A percentile compares a stretch with the other conserved stretches of the same genome.
phyloP scores from a whole-genome alignment of 331 rosid species.

The Cucumis variabilis region DNA sequence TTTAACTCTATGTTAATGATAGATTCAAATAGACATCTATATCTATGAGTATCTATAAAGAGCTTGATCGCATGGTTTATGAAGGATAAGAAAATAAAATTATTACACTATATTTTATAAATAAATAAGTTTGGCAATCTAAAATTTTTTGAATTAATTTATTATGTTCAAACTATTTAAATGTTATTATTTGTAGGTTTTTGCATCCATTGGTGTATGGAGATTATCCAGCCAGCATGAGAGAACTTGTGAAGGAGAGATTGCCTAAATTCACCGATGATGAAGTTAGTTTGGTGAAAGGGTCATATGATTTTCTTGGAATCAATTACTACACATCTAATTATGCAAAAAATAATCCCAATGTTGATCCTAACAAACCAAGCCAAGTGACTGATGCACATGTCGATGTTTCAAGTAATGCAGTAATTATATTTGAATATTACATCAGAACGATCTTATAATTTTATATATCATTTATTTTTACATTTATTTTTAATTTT shows the following conservation, averaged over 20 bases:
- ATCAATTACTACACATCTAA: neutral
- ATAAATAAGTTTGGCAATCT: too few relatives aligned
- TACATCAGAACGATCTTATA: too few relatives aligned
- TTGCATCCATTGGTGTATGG: slow-evolving; percentile 43
- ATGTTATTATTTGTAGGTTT: slow-evolving; percentile 33
- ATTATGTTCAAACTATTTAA: neutral
- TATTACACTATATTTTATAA: too few relatives aligned
- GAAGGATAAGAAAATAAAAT: too few relatives aligned
- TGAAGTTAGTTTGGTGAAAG: neutral
- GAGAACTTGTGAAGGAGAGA: slow-evolving; percentile 35
- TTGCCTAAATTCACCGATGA: slow-evolving; percentile 37
- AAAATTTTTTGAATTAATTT: too few relatives aligned
- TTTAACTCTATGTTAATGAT: too few relatives aligned
- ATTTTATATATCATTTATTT: too few relatives aligned
- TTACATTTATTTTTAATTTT: too few relatives aligned
- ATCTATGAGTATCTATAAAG: too few relatives aligned
- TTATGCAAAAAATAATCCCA: slow-evolving; percentile 10
- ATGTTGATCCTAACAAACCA: neutral
- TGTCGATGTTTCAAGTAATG: slow-evolving; percentile 30
- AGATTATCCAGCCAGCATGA: slow-evolving; percentile 46
- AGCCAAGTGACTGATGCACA: slow-evolving; percentile 34
- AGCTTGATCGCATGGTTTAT: too few relatives aligned
- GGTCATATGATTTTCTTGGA: neutral
- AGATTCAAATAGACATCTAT: too few relatives aligned
- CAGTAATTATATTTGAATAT: too few relatives aligned